These are phyloP conservation scores for Termitomyces sp. DNA, from an alignment of 768 basidiomycete genomes.

Conservation along the genomic window DNA sequence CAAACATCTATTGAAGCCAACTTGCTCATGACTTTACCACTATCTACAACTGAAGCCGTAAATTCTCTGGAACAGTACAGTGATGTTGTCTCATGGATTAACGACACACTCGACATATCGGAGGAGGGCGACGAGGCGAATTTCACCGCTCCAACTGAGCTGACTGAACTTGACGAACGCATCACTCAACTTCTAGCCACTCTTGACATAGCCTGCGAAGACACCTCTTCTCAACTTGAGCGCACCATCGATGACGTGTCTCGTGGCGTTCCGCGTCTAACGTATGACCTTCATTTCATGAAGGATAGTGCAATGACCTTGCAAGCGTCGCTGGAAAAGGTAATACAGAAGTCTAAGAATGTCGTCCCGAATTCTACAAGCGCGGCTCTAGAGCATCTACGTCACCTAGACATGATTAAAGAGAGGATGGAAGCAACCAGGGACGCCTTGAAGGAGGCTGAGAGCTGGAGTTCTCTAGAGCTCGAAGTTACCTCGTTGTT, in stretches of 20 bases:
- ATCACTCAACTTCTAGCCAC: slow-evolving; percentile 70
- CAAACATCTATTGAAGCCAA: background rate
- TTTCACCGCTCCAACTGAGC: slow-evolving; percentile 24
- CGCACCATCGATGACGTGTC: slow-evolving; percentile 91
- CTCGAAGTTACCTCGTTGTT: slow-evolving; percentile 87
- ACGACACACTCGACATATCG: slow-evolving; percentile 44
- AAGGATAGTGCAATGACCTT: slow-evolving; percentile 83
- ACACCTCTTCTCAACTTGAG: slow-evolving; percentile 84
- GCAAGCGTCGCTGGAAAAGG: slow-evolving; percentile 55
- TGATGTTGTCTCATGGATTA: slow-evolving; percentile 68
- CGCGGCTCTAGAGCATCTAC: slow-evolving; percentile 68
- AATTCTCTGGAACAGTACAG: slow-evolving; percentile 54
- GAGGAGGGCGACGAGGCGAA: slow-evolving; percentile 23
- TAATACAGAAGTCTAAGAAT: slow-evolving; percentile 48
- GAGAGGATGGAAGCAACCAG: slow-evolving; percentile 82
- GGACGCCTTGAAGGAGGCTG: slow-evolving; percentile 89
- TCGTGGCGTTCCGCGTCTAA: slow-evolving; percentile 81
- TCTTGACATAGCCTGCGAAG: slow-evolving; percentile 84
- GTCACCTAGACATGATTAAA: slow-evolving; percentile 78
- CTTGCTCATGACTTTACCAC: slow-evolving; percentile 21
- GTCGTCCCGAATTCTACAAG: slow-evolving; percentile 54
- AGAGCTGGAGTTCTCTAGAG: slow-evolving; percentile 95
- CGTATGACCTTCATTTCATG: slow-evolving; percentile 97
- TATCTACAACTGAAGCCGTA: slow-evolving; percentile 37
- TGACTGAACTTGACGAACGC: slow-evolving; percentile 62